Base-by-base conservation (phyloP, 257 asterid genomes). In the Scutellaria baicalensis region DNA sequence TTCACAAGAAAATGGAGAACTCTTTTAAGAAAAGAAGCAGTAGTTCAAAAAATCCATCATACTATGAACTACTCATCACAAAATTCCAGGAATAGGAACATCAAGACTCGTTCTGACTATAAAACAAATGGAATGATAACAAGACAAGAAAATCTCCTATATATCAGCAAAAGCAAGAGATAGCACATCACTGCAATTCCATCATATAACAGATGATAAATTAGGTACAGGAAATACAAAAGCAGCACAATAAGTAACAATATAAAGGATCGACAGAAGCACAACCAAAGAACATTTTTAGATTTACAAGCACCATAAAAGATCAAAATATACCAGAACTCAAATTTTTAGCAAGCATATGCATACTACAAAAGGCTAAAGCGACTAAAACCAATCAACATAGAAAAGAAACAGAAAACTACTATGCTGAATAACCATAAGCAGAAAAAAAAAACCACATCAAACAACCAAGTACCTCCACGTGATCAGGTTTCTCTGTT, bases 401-500 rank as follows among this genome's bases (percentile, higher is more conserved):
- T 43, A 31, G 12, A 35, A 57, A 70, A 11, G 33, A 18, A 70
- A 18, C 17, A 52, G 50, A 35, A 20, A 20, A 38, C 44, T n/a
- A 56, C 62, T 38, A 7, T 40, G 31, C 18, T 48, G 11, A 68
- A 71, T 6, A 56, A 47, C 31, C 33, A 55, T 1, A 66, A 40
- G 62, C 17, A 49, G 40, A n/a, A 35, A 43, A 48, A 11, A 14
- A 27, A 39, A 6, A 70, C 27, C 50, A 68, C 33, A 59, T 14
- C 48, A 33, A 43, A 64, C 20, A 18, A 42, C 8, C 33, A 27
- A 27, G 8, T 83, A 89, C 96, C 93, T 89, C 96, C 75, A 84
- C 78, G 17, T 61, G 79, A 39, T 81, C 84, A 5, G 75, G 39
- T 68, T 89, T 83, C 17, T 70, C 58, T 0, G 73, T 48, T 72